phyloP scores from a whole-genome alignment of 2,329 filamentous ascomycete species.

The Biscogniauxia sp. region DNA sequence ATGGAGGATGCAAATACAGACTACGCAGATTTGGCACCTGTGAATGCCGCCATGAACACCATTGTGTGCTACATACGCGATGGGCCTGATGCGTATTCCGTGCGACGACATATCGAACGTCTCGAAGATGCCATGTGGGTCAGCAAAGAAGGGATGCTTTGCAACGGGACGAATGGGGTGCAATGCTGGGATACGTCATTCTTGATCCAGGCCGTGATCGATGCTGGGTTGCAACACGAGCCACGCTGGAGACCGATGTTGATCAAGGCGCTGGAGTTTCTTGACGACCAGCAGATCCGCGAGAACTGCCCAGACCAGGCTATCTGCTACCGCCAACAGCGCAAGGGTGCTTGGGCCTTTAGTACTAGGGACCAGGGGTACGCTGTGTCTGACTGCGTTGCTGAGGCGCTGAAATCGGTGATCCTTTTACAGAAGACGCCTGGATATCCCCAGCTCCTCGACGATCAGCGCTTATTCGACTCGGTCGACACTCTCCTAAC shows the following conservation, averaged over 20 bases:
- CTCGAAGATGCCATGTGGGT: constrained; percentile 89
- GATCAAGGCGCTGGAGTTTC: constrained; percentile 74
- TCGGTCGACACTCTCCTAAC: constrained; percentile 87
- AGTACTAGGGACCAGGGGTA: constrained; percentile 92
- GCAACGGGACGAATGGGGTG: constrained; percentile 96
- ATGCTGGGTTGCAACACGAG: constrained; percentile 74
- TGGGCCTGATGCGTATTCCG: constrained; percentile 69
- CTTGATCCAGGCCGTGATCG: constrained; percentile 76
- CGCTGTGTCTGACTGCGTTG: constrained; percentile 90
- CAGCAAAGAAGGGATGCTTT: constrained; percentile 87
- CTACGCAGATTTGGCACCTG: constrained; percentile 80
- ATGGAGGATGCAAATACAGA: constrained; percentile 94
- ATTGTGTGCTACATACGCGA: constrained; percentile 81
- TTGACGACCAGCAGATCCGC: constrained; percentile 87
- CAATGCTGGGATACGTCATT: constrained; percentile 97
- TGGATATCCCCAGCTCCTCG: constrained; percentile 70
- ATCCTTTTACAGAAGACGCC: constrained; percentile 79
- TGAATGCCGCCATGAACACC: constrained; percentile 89
- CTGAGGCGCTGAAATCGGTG: constrained; percentile 84
- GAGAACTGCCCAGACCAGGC: constrained; percentile 77
- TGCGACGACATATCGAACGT: constrained; percentile 75
- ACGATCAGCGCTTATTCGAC: constrained; percentile 77
- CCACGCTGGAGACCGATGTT: constrained; percentile 81
- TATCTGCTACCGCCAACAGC: constrained; percentile 81
- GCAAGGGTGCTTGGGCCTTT: constrained; percentile 95